Evolutionary conservation across 495 filamentous ascomycete species (phyloP).

Genomic region (Melanomma pulvis-pyrius): DNA sequence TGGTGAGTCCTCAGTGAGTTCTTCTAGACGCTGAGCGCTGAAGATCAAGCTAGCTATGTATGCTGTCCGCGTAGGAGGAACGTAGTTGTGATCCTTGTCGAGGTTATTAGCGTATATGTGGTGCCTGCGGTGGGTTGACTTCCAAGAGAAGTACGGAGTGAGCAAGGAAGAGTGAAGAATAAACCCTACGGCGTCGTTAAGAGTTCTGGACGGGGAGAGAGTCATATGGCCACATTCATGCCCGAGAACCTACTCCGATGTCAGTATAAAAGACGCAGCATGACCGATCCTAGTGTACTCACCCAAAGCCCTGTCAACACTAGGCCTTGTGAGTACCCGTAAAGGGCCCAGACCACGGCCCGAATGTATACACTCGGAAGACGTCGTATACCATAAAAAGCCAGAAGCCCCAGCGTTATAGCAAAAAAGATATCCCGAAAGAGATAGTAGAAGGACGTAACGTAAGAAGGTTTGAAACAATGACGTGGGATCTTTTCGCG

Average conservation of each 20-base stretch:
- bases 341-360: too few relatives aligned
- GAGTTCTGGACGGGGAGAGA: conserved; percentile 75
- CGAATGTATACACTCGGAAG: too few relatives aligned
- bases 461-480: too few relatives aligned
- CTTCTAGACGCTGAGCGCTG: background rate
- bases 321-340: background rate
- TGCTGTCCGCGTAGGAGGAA: conserved; percentile 11
- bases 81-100: conserved; percentile 29
- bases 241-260: conserved; percentile 11
- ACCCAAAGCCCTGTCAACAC: background rate
- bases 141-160: conserved; percentile 91
- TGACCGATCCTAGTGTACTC: background rate
- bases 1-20: conserved; percentile 23
- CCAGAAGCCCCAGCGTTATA: too few relatives aligned
- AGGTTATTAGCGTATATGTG: conserved; percentile 56
- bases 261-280: background rate
- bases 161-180: conserved; percentile 78
- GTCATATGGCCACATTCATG: conserved; percentile 47
- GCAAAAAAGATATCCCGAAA: too few relatives aligned
- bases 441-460: too few relatives aligned
- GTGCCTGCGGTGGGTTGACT: conserved; percentile 90
- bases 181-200: conserved; percentile 89
- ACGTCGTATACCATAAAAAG: too few relatives aligned
- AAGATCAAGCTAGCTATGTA: background rate
- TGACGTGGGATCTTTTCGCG: too few relatives aligned